phyloP scores from a whole-genome alignment of 2,329 filamentous ascomycete genomes.

The Penicillium hesseltinei region DNA sequence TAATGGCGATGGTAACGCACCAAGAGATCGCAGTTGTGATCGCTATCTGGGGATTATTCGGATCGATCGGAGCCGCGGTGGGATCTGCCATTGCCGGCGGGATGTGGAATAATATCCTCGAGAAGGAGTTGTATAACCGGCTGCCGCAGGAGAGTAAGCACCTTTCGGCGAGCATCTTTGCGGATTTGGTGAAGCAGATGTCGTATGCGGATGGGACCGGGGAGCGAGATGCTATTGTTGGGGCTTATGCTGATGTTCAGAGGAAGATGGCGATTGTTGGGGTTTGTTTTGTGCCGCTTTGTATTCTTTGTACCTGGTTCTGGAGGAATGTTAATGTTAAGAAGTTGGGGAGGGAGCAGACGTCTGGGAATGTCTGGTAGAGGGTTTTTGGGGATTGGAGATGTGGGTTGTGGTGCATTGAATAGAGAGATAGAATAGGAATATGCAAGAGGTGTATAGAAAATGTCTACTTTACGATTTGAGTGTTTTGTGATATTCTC shows the following conservation, averaged over 20 bases:
- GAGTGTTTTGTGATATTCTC: neutral
- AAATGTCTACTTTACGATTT: neutral
- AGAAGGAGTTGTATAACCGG: neutral
- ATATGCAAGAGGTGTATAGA: neutral
- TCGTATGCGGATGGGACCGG: constrained; percentile 43
- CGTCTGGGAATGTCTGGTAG: constrained; percentile 7
- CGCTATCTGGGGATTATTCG: constrained; percentile 9
- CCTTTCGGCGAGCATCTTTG: constrained; percentile 4
- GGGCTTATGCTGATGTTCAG: constrained; percentile 51
- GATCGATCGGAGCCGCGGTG: constrained; percentile 6
- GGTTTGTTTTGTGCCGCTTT: constrained; percentile 9
- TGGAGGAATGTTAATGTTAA: constrained; percentile 13
- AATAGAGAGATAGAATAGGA: neutral
- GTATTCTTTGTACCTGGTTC: constrained; percentile 10
- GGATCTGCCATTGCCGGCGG: constrained; percentile 9
- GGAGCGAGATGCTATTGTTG: constrained; percentile 45
- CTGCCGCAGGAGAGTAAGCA: constrained; percentile 9
- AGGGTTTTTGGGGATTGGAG: neutral
- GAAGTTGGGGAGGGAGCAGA: constrained; percentile 9
- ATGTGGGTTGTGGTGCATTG: neutral
- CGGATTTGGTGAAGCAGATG: constrained; percentile 13
- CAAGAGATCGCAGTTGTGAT: constrained; percentile 9
- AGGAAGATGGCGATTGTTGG: constrained; percentile 43
- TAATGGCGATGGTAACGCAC: constrained; percentile 11
- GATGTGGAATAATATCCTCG: constrained; percentile 12